Conservation (phyloP, 495 filamentous ascomycete species). For the Aspergillus kassunensis region DNA sequence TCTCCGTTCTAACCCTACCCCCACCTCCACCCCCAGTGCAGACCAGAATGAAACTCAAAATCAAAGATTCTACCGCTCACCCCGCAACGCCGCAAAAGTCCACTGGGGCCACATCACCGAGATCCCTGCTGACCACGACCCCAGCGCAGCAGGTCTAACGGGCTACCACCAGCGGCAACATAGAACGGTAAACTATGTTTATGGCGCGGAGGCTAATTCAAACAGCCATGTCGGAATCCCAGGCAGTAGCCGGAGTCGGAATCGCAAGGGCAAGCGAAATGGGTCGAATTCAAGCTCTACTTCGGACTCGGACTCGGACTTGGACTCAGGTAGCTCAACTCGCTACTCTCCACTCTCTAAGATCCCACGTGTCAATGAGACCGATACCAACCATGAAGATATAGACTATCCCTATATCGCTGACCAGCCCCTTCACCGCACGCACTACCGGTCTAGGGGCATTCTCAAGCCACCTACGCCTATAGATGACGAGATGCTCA, state of each 20-base stretch:
- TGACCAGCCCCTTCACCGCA: neutral
- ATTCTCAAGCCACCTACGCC: conserved; percentile 15
- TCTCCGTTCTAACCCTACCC: neutral
- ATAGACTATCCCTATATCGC: too few species aligned
- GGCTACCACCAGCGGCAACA: neutral
- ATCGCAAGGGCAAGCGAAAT: too few species aligned
- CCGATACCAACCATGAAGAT: too few species aligned
- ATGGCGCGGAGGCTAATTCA: neutral
- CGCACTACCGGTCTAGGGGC: neutral
- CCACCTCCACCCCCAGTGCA: neutral
- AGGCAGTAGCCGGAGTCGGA: neutral
- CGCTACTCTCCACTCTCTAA: neutral
- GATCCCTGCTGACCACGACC: neutral
- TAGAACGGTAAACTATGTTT: neutral
- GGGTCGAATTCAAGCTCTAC: too few species aligned
- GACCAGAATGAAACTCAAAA: neutral
- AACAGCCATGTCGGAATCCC: neutral
- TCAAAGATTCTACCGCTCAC: neutral
- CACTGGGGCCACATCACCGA: conserved; percentile 14
- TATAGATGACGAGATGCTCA: conserved; percentile 11
- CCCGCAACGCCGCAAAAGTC: conserved; percentile 5
- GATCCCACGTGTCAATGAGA: neutral
- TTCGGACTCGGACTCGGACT: neutral
- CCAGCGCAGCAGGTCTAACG: neutral
- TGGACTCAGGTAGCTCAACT: neutral